Evolutionary conservation across 306 rosid genomes (phyloP).

Genomic region (Cucumis cinereus): DNA sequence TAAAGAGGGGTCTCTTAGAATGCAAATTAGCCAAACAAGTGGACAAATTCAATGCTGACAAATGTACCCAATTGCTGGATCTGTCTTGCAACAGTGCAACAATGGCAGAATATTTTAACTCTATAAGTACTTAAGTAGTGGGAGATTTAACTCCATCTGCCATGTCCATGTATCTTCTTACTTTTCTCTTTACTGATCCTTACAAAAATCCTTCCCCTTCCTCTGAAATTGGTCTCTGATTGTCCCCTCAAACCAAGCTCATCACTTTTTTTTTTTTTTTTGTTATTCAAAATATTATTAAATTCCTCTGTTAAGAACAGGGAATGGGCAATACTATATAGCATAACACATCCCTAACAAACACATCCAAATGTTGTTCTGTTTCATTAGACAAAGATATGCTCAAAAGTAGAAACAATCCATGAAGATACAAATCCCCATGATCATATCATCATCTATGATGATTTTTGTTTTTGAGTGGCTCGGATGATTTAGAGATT

Average conservation of each 20-base stretch:
- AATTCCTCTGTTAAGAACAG: not conserved
- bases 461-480: not conserved
- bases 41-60: slow-evolving; percentile 20
- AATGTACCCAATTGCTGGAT: slow-evolving; percentile 4
- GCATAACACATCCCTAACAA: not conserved
- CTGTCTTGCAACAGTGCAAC: slow-evolving; percentile 16
- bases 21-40: slow-evolving; percentile 16
- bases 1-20: not conserved
- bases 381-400: not conserved
- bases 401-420: not conserved
- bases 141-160: not conserved
- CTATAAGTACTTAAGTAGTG: not conserved
- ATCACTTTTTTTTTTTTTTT: not conserved
- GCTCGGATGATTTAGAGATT: not conserved
- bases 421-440: not conserved
- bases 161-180: not conserved
- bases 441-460: not conserved
- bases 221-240: slow-evolving; percentile 4
- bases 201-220: not conserved
- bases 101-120: slow-evolving; percentile 4
- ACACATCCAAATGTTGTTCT: not conserved
- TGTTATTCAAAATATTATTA: not conserved
- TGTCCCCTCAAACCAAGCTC: slow-evolving; percentile 18
- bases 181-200: not conserved
- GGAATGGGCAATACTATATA: not conserved